Evolutionary conservation across 257 asterid genomes (phyloP).

Genomic region (Fraxinus cuspidata): DNA sequence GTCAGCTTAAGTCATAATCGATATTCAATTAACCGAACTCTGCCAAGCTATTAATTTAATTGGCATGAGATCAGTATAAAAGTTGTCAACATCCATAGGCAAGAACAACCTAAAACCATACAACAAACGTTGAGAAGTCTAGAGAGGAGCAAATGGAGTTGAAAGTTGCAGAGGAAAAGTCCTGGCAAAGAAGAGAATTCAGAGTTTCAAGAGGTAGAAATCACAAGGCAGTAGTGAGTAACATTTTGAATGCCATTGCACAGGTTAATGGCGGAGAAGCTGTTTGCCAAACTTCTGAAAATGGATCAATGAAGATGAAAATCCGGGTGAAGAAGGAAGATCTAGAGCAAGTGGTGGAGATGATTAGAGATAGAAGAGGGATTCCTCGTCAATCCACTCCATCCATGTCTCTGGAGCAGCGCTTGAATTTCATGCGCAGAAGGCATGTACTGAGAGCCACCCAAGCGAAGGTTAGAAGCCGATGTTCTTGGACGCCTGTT

Average conservation of each 20-base stretch:
- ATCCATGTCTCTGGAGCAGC: slow-evolving; percentile 46
- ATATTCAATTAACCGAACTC: too few species aligned
- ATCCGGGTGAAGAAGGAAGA: slow-evolving; percentile 60
- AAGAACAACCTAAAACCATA: not conserved
- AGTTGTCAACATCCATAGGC: not conserved
- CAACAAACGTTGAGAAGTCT: not conserved
- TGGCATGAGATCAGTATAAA: slow-evolving; percentile 25
- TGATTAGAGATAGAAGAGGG: slow-evolving; percentile 36
- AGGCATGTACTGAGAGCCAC: slow-evolving; percentile 47
- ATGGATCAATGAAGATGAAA: slow-evolving; percentile 44
- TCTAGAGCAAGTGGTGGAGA: slow-evolving; percentile 52
- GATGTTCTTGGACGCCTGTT: slow-evolving; percentile 48
- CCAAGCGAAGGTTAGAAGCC: slow-evolving; percentile 24
- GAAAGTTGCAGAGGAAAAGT: slow-evolving; percentile 35
- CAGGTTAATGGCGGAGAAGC: slow-evolving; percentile 34
- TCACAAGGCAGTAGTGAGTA: slow-evolving; percentile 37
- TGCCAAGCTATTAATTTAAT: too few species aligned
- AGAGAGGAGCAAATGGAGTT: slow-evolving; percentile 23
- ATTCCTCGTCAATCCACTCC: slow-evolving; percentile 1
- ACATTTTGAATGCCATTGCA: slow-evolving; percentile 43
- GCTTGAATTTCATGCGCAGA: slow-evolving; percentile 45
- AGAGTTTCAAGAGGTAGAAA: slow-evolving; percentile 37
- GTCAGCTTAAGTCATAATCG: too few species aligned
- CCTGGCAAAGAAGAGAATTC: slow-evolving; percentile 33
- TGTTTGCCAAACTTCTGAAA: slow-evolving; percentile 22